These are phyloP conservation scores for Coemansia sp. DNA, from an alignment of 192 early-diverging fungal genomes.

Conservation along the genomic window DNA sequence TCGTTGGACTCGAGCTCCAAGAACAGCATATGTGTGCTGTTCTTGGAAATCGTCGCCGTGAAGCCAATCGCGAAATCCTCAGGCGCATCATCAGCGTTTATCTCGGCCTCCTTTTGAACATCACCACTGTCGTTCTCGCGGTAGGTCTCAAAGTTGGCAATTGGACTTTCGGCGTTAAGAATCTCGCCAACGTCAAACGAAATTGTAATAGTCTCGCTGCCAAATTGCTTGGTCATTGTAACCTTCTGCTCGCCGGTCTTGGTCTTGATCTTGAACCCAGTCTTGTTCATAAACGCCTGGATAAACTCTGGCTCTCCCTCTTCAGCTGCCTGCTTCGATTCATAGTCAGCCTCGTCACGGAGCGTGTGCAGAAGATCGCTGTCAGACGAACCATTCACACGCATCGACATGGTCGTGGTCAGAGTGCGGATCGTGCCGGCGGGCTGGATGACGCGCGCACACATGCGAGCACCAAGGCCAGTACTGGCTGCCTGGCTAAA, in stretches of 20 bases:
- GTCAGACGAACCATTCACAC: slow-evolving; percentile 58
- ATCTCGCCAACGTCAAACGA: slow-evolving; percentile 85
- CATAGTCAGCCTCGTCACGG: slow-evolving; percentile 72
- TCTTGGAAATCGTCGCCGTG: slow-evolving; percentile 82
- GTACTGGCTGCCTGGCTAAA: not conserved
- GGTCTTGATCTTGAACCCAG: slow-evolving; percentile 77
- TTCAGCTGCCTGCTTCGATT: slow-evolving; percentile 60
- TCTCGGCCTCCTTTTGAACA: slow-evolving; percentile 57
- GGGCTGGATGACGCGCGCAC: not conserved
- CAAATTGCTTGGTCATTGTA: slow-evolving; percentile 76
- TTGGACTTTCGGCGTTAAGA: slow-evolving; percentile 70
- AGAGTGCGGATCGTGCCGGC: slow-evolving; percentile 23
- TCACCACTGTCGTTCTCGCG: slow-evolving; percentile 58
- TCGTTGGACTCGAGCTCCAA: slow-evolving; percentile 81
- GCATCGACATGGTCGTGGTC: slow-evolving; percentile 27
- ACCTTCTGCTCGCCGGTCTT: slow-evolving; percentile 77
- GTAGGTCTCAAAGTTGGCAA: slow-evolving; percentile 58
- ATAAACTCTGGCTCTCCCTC: slow-evolving; percentile 67
- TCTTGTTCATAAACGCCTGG: slow-evolving; percentile 65
- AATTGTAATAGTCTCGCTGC: slow-evolving; percentile 87
- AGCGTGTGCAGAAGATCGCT: slow-evolving; percentile 71
- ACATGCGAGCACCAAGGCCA: not conserved
- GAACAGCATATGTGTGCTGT: slow-evolving; percentile 70
- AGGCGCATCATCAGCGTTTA: slow-evolving; percentile 64
- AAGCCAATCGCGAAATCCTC: slow-evolving; percentile 75